Base-by-base conservation (phyloP, 768 basidiomycete species). In the Collybia sordida region DNA sequence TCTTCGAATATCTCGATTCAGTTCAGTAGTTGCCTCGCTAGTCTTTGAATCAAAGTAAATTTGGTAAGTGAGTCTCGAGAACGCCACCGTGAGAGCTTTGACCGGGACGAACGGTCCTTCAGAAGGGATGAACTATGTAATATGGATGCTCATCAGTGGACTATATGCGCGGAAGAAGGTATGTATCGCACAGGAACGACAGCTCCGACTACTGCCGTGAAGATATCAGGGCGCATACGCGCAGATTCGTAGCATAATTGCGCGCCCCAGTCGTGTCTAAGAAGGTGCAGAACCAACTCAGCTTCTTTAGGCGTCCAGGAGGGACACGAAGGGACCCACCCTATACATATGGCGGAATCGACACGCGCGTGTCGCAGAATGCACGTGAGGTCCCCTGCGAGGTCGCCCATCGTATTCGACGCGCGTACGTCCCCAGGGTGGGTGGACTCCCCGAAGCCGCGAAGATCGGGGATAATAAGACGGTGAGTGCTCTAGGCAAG, bases 231-330 rank as follows among this genome's bases (percentile, higher is more conserved):
- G 15, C 85, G 71, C 68, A 77, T 72, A 14, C 87, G 77, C 1
- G 82, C 85, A 9, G 84, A 81, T 62, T 89, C 85, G 56, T 82
- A 85, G 53, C 88, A 88, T 2, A 81, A 51, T 45, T 78, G 73
- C 1, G 85, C 70, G 34, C 88, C 88, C 88, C 88, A 90, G 53
- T 90, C 88, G 57, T 90, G 88, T 11, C 86, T 87, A 27, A 14
- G 41, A 3, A 31, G 21, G 15, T 22, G 23, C 52, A 17, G 44
- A 45, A 44, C 23, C 7, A 28, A 22, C 15, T 6, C n/a, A 9
- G 43, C 24, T 19, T 36, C 36, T 27, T 3, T 7, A 3, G 11
- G 25, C 28, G 25, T 17, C 43, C 27, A 1, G 12, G 21, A 41
- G 14, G n/a, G 6, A 9, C 45, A 22, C 35, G 47, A 41, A 39